These are phyloP conservation scores for Amylocarpus encephaloides DNA, from an alignment of 2,329 filamentous ascomycete species.

Conservation along the genomic window DNA sequence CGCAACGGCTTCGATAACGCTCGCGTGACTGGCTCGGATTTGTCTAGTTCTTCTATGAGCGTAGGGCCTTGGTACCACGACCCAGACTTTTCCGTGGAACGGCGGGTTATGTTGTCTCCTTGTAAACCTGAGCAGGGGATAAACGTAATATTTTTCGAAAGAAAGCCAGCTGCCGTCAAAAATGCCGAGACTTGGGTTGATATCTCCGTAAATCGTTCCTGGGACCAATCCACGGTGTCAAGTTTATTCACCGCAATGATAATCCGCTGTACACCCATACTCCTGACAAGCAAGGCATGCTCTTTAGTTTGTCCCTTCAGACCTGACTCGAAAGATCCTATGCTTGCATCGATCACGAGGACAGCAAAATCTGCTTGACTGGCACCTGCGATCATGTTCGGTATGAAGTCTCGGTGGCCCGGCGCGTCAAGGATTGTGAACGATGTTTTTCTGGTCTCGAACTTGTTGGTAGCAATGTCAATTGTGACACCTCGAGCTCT, in stretches of 20 bases:
- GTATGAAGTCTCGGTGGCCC: conserved; percentile 91
- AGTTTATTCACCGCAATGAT: conserved; percentile 95
- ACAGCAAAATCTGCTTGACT: conserved; percentile 95
- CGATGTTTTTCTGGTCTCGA: conserved; percentile 77
- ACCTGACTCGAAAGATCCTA: conserved; percentile 88
- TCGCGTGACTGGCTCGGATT: conserved; percentile 65
- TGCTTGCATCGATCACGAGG: conserved; percentile 85
- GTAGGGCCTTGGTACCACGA: conserved; percentile 79
- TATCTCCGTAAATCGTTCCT: conserved; percentile 80
- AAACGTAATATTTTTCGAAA: conserved; percentile 73
- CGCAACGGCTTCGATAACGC: conserved; percentile 74
- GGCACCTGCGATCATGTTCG: conserved; percentile 97
- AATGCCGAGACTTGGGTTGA: conserved; percentile 77
- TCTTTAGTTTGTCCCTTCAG: conserved; percentile 91
- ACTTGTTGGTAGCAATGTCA: conserved; percentile 91
- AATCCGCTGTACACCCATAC: conserved; percentile 81
- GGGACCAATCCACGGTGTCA: conserved; percentile 77
- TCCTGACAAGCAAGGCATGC: conserved; percentile 82
- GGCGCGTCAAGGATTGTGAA: conserved; percentile 96
- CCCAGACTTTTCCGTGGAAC: conserved; percentile 48
- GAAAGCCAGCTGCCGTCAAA: conserved; percentile 74
- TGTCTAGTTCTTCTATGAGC: conserved; percentile 77
- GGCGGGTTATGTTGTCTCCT: conserved; percentile 74
- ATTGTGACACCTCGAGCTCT: conserved; percentile 88
- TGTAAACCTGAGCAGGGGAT: conserved; percentile 84